Evolutionary conservation across 176 grass and related monocot genomes (phyloP).

Genomic region (Ampelocalamus luodianensis): DNA sequence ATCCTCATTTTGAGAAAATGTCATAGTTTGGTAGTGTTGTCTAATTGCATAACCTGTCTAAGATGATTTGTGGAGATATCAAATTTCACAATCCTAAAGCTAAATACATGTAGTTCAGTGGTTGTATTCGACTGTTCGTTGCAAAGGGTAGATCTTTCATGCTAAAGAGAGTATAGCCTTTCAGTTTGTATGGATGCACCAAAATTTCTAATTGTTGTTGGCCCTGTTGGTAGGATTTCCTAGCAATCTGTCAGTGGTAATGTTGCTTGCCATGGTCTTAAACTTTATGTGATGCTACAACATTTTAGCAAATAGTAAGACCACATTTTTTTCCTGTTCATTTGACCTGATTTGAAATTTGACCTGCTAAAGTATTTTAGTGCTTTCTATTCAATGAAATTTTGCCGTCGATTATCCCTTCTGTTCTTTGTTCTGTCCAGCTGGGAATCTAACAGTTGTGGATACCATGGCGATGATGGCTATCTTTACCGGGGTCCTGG

Average conservation of each 20-base stretch:
- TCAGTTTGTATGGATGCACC: background rate
- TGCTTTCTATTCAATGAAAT: background rate
- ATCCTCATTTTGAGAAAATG: constrained; percentile 1
- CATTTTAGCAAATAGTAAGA: background rate
- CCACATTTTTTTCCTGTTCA: constrained; percentile 8
- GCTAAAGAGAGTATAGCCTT: background rate
- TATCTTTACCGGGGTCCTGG: constrained; percentile 62
- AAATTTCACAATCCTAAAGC: background rate
- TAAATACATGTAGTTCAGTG: background rate
- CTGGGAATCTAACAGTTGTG: constrained; percentile 88
- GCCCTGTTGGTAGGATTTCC: background rate
- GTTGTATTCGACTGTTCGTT: background rate
- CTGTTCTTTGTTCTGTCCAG: constrained; percentile 55
- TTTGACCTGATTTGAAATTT: constrained; percentile 34
- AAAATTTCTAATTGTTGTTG: background rate
- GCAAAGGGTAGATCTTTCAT: background rate
- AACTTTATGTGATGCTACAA: background rate
- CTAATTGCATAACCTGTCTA: background rate
- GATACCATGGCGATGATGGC: constrained; percentile 96
- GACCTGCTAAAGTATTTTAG: constrained; percentile 17
- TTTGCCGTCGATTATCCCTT: background rate
- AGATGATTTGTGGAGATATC: background rate
- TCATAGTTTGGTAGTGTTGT: constrained; percentile 8
- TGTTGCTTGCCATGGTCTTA: background rate
- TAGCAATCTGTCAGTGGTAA: background rate